Percentiles rank a stretch among this genome's conserved stretches.
phyloP scores from a whole-genome alignment of 1,284 basidiomycete species.

The Cutaneotrichosporon arboriforme region DNA sequence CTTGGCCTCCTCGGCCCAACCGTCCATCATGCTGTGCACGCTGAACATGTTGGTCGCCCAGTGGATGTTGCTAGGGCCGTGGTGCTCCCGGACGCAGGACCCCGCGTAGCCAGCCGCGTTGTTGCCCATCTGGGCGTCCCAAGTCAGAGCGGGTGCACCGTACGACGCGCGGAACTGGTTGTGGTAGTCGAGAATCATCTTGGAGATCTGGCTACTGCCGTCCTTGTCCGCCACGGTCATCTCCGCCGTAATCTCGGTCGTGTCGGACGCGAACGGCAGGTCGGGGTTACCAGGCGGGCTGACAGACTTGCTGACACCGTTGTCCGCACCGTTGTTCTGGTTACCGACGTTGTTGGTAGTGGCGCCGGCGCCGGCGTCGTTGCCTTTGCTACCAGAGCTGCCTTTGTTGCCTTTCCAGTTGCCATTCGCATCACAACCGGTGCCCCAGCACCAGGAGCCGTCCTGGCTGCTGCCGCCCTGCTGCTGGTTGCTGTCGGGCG shows the following conservation, averaged over 20 bases:
- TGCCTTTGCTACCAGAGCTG: background rate
- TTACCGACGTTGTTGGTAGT: background rate
- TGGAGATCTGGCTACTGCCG: constrained; percentile 3
- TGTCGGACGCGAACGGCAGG: constrained; percentile 49
- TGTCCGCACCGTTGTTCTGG: no score
- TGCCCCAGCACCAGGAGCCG: background rate
- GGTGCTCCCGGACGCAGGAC: constrained; percentile 3
- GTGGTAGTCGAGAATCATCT: constrained; percentile 10
- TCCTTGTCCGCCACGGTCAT: constrained; percentile 21
- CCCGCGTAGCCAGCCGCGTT: background rate
- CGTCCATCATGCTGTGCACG: background rate
- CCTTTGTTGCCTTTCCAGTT: background rate
- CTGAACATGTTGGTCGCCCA: background rate
- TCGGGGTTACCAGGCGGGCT: constrained; percentile 25
- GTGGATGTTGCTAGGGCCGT: constrained; percentile 9
- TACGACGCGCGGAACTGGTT: constrained; percentile 13
- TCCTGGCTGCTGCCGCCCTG: background rate
- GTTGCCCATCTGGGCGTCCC: constrained; percentile 7
- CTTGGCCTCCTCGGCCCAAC: constrained; percentile 11
- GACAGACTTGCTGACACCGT: background rate
- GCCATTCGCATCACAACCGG: background rate
- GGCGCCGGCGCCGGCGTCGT: background rate
- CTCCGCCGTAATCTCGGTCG: constrained; percentile 47
- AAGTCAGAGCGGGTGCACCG: background rate
- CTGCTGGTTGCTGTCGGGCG: no score